Evolutionary conservation across 2,329 filamentous ascomycete genomes (phyloP).

Genomic region (Fusarium duplospermum): DNA sequence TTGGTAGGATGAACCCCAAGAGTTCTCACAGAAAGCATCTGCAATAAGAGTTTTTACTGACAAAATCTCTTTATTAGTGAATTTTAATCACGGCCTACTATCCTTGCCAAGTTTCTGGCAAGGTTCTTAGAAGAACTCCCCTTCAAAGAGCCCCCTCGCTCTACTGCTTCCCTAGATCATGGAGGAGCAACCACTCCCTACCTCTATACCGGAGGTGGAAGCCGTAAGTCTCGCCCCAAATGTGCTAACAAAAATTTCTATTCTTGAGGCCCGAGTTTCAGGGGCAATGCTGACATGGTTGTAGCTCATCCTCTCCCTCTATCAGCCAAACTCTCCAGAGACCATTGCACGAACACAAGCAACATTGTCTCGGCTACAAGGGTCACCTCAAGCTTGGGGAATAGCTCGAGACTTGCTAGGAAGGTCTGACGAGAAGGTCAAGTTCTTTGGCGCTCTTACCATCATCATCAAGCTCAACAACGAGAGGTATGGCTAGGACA

Average conservation of each 20-base stretch:
- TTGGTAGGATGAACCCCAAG: background rate
- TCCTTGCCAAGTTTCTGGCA: background rate
- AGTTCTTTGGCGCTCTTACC: conserved; percentile 93
- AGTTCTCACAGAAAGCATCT: background rate
- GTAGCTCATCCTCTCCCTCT: conserved; percentile 64
- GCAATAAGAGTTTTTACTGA: background rate
- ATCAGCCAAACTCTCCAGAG: conserved; percentile 62
- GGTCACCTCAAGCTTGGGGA: conserved; percentile 84
- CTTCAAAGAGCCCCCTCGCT: background rate
- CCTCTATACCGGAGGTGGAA: conserved; percentile 34
- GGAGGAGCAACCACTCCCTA: conserved; percentile 30
- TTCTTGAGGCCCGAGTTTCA: background rate
- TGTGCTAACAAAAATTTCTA: background rate
- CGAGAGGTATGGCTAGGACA: conserved; percentile 71
- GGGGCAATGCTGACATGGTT: conserved; percentile 21
- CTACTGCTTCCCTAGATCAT: conserved; percentile 7
- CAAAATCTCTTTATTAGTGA: background rate
- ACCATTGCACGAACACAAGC: conserved; percentile 71
- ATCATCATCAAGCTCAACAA: conserved; percentile 95
- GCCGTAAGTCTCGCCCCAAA: conserved; percentile 14
- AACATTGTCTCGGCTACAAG: conserved; percentile 81
- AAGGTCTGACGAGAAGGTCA: conserved; percentile 77
- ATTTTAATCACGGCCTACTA: background rate
- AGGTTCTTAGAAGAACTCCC: background rate
- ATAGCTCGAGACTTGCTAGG: conserved; percentile 81